Evolutionary conservation across 2,329 filamentous ascomycete species (phyloP), one percentile per base, ranked within the genome.

Genomic region (Paraconiothyrium brasiliense): DNA sequence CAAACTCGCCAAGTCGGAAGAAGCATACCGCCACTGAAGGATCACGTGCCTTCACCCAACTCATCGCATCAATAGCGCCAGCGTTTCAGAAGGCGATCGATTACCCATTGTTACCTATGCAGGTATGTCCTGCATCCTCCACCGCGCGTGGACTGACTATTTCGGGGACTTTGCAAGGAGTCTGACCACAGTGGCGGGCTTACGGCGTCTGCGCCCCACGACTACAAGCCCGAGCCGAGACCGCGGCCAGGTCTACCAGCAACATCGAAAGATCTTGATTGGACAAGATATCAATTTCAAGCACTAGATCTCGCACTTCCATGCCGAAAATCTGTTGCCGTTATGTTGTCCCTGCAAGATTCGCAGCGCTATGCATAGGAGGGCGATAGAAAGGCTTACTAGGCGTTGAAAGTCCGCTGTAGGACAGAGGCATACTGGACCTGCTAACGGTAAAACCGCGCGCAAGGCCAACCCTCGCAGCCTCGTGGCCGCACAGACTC

Each of bases 401-500:
- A 39, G 20, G 13, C 34, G 22, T 13, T 20, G 16, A 6, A 11
- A 37, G 22, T 22, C 13, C 20, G 11, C 4, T 24, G 10, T 8
- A 27, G n/a, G 11, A 32, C 34, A 39, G 34, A 52, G n/a, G 20
- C 34, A 7, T 22, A 39, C 32, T 14, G 10, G n/a, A 39, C 9
- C 49, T 52, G 7, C 9, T 10, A 27, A n/a, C 0, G 10, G 6
- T 27, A 6, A 52, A n/a, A 37, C 56, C 46, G 9, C 16, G 6
- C 39, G 46, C 22, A 48, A 49, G 49, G 48, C 30, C 13, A 54
- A 11, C n/a, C 37, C 49, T 35, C 44, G n/a, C 46, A 52, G 34
- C 27, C 51, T 52, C 56, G 35, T 52, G 60, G 51, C 51, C 20
- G 51, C 60, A 57, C 55, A 44, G 55, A 55, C 41, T 2, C 14